phyloP scores from a whole-genome alignment of 345 rosid species.

The Ceriops tagal region DNA sequence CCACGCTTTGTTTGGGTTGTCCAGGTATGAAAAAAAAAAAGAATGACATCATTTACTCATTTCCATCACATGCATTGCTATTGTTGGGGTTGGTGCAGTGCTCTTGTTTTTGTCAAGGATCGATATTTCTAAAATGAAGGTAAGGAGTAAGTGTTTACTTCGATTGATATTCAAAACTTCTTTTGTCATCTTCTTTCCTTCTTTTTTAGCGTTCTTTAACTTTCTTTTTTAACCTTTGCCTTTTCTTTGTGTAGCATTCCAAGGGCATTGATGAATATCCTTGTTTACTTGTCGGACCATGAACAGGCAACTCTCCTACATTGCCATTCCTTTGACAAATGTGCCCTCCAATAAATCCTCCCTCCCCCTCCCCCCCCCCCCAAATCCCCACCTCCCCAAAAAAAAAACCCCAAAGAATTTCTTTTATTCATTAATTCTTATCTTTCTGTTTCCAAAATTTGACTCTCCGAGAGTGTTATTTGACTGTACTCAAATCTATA shows the following conservation, averaged over 20 bases:
- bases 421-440: not conserved
- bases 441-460: not conserved
- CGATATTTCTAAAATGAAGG: not conserved
- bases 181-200: not conserved
- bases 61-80: conserved; percentile 28
- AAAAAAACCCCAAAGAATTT: no score
- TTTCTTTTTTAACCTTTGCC: conserved; percentile 6
- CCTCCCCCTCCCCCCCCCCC: not conserved
- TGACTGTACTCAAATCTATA: not conserved
- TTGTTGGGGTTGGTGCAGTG: conserved; percentile 19
- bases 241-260: conserved; percentile 39
- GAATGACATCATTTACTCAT: conserved; percentile 23
- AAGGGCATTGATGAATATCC: conserved; percentile 41
- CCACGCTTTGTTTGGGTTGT: not conserved
- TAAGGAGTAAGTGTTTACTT: not conserved
- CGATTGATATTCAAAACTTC: not conserved
- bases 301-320: conserved; percentile 38
- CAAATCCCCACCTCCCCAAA: no score
- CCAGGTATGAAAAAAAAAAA: not conserved
- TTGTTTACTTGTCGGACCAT: conserved; percentile 57
- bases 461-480: not conserved
- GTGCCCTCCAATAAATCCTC: conserved; percentile 27
- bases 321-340: conserved; percentile 33
- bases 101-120: not conserved
- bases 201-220: not conserved